These are phyloP conservation scores for Lactifluus hygrophoroides DNA, from an alignment of 768 basidiomycete genomes.

Conservation along the genomic window DNA sequence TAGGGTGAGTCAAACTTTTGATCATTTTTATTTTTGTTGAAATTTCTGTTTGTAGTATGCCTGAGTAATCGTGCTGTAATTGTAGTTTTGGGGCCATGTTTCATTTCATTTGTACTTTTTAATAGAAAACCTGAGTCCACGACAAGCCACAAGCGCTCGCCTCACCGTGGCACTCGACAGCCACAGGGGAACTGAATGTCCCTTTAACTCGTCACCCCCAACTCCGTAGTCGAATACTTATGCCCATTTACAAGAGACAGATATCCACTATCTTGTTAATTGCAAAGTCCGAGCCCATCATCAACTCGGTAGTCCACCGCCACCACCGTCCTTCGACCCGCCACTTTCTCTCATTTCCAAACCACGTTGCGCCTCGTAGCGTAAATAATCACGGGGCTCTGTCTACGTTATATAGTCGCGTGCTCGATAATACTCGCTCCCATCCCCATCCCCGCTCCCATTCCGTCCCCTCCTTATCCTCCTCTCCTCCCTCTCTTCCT, in stretches of 20 bases:
- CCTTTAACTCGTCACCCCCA: too few species aligned
- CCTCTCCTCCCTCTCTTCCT: too few species aligned
- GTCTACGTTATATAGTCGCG: slow-evolving; percentile 5
- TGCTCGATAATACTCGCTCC: background rate
- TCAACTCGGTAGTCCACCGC: background rate
- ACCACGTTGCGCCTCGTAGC: background rate
- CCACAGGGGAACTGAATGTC: too few species aligned
- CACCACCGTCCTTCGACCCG: background rate
- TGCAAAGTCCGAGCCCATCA: background rate
- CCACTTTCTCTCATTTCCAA: background rate
- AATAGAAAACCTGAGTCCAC: too few species aligned
- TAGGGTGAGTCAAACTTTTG: slow-evolving; percentile 46
- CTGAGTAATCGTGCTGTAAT: slow-evolving; percentile 15
- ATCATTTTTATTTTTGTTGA: background rate
- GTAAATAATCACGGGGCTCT: slow-evolving; percentile 6
- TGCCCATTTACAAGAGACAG: background rate
- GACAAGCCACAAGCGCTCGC: too few species aligned
- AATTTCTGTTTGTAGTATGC: slow-evolving; percentile 20
- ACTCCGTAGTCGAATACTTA: background rate
- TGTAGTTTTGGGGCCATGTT: too few species aligned
- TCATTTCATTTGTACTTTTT: too few species aligned
- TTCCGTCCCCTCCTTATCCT: too few species aligned
- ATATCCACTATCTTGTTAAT: background rate
- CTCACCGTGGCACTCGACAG: too few species aligned
- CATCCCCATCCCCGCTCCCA: background rate